Evolutionary conservation across 1,139 yeast genomes (phyloP), one percentile per base, ranked within the genome.

Genomic region (Taphrina populina): DNA sequence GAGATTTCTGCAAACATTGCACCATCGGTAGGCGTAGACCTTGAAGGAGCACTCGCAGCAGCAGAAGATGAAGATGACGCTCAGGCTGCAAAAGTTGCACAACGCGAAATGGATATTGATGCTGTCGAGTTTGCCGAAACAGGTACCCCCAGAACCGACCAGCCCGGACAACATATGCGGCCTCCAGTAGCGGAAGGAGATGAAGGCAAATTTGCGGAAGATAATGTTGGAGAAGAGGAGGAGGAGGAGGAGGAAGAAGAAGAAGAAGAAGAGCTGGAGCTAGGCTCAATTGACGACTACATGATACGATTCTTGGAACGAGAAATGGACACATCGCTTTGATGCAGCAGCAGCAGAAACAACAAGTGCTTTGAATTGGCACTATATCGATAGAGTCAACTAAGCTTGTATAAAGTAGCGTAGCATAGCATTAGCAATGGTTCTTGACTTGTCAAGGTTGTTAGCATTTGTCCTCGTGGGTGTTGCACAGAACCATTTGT

Each of bases 1-100:
- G 84, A 52, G 20, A 24, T 43, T 15, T 29, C 47, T 23, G 56
- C 56, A 37, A 27, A 37, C 24, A 23, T 51, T 54, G 64, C 64
- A 2, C 66, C 63, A 1, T 61, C 60, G 36, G 64, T 61, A 34
- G 67, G 37, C 33, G 33, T 34, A 43, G 70, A 80, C 58, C 73
- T 88, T 59, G 85, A 83, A 15, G 80, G 75, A 60, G 83, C 82
- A 2, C 74, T 92, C 62, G 95, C 95, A 1, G 90, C 85, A 66
- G 98, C 96, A 0, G 98, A 92, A 71, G 98, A 94, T 67, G 96
- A 82, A 55, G 96, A 92, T 57, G 99, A 94, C 72, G 84, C 95
- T 17, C 80, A 78, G 3, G 99, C 99, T 1, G 97, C 97, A 0
- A 84, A 77, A 62, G 81, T 81, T 33, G 98, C 98, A 0, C 76